Evolutionary conservation across 1,139 yeast genomes (phyloP), one percentile per base, ranked within the genome.

Genomic region (Ogataea hybrid): DNA sequence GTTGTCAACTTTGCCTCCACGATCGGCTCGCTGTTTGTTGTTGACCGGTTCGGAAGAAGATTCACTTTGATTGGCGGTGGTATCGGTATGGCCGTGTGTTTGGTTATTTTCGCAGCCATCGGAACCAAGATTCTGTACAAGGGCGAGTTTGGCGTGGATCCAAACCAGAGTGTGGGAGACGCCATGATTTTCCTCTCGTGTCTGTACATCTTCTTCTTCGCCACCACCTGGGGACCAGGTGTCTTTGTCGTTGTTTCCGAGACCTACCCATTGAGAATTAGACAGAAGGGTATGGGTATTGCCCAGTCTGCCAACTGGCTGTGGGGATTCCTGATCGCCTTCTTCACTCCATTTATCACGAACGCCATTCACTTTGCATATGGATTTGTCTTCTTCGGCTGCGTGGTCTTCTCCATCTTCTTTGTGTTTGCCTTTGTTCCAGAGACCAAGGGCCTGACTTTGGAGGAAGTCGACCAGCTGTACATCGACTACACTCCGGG

Each of bases 161-260:
- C 70, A 25, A 51, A 59, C 35, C 67, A 66, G 50, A 69, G 82
- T 47, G 79, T 84, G 41, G 92, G 92, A 63, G 69, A 80, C 63
- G 86, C 83, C 47, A 75, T 79, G 87, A 83, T 87, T 62, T 81
- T 84, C 56, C 76, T 87, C 54, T 79, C 90, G 23, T 84, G 92
- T 64, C 62, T 84, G 48, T 88, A 79, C 69, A 84, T 88, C 50
- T 83, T 84, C 75, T 81, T 78, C 70, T 87, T 86, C 61, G 92
- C 95, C 28, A 75, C 84, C 29, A 81, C 95, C 6, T 86, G 95
- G 95, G 95, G 90, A 49, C 92, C 95, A 57, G 78, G 82, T 59
- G 82, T 82, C 34, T 88, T 80, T 77, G 84, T 84, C 43, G 80
- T 84, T 54, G 77, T 82, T 42, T 82, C 92, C 29, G 96, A 87